A percentile compares a stretch with the other conserved stretches of the same genome.
Conservation (phyloP, 352 stramenopile genomes). For the Globisporangium cystogenes region DNA sequence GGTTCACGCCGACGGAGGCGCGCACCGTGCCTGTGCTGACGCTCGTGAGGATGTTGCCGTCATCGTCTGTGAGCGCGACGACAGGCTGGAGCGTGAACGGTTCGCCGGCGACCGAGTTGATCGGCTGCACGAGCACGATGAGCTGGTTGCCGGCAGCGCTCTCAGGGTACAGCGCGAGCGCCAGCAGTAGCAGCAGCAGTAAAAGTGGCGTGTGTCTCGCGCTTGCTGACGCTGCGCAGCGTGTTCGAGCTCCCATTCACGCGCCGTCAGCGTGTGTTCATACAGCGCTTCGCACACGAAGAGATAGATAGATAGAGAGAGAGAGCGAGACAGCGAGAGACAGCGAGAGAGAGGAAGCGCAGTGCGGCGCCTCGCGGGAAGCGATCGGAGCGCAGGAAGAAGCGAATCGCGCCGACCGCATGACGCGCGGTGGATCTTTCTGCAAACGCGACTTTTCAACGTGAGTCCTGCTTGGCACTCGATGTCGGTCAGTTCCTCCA, state of each 20-base stretch:
- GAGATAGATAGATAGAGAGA: not conserved
- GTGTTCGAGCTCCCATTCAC: not conserved
- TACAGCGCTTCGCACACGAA: not conserved
- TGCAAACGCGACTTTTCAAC: not conserved
- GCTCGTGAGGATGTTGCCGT: conserved; percentile 64
- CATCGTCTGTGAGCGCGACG: conserved; percentile 68
- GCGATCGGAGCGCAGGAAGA: no score
- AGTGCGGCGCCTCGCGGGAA: no score
- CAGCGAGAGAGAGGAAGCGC: not conserved
- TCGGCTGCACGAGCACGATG: conserved; percentile 61
- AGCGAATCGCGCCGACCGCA: not conserved
- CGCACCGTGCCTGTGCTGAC: conserved; percentile 50
- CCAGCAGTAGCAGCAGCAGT: not conserved
- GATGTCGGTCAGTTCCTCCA: no score
- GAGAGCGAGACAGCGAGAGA: no score
- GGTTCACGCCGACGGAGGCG: conserved; percentile 48
- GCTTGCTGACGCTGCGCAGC: not conserved
- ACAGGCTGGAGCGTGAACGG: conserved; percentile 52
- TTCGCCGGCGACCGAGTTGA: conserved; percentile 57
- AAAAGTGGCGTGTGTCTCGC: not conserved
- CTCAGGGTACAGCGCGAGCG: conserved; percentile 2
- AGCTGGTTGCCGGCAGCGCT: conserved; percentile 30
- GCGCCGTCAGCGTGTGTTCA: not conserved
- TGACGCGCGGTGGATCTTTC: not conserved
- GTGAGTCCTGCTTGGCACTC: not conserved